Base-by-base conservation (phyloP, 2,329 filamentous ascomycete species). In the Penicillium glabrum region DNA sequence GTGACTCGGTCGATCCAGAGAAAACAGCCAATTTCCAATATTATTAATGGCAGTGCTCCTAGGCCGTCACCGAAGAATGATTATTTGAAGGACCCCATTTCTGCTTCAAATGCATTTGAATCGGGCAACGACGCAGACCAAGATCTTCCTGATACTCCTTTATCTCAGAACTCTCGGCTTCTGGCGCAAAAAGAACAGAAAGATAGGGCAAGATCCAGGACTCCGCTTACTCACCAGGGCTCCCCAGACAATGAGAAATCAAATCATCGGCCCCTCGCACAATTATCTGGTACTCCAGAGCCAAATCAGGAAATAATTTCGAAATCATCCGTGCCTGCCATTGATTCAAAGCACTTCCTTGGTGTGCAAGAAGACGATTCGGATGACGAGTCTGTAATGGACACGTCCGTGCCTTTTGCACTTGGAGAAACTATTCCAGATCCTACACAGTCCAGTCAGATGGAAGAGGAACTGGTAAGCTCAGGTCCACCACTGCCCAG, bases 301-400 rank as follows among this genome's bases (percentile, higher is more conserved):
- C 47, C 47, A n/a, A 29, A 14, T 29, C 33, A 50, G 41, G 23
- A 41, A 29, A n/a, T 6, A 5, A 7, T 3, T 39, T n/a, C 14
- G 24, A 41, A 11, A 13, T 41, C 23, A 26, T 10, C 33, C 14
- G 7, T 16, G 26, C 21, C 23, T 21, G 10, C 23, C 21, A 27
- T 24, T 19, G 29, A 19, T 5, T 33, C 33, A 11, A 13, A 31
- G 9, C 6, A 23, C 29, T 13, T 3, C 5, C n/a, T 24, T 21
- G 50, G 51, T 13, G 21, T 33, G 3, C 7, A 16, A 10, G 51
- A 57, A 1, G 24, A 47, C 29, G 58, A 63, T 27, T 63, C 59
- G 19, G 63, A 64, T 46, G 69, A 73, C 6, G 72, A 74, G 7
- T 70, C 70, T 7, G 62, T 68, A 23, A 74, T 75, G 73, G 72